phyloP scores from a whole-genome alignment of 371 early-diverging fungal species.

The Actinomortierella wolfii region DNA sequence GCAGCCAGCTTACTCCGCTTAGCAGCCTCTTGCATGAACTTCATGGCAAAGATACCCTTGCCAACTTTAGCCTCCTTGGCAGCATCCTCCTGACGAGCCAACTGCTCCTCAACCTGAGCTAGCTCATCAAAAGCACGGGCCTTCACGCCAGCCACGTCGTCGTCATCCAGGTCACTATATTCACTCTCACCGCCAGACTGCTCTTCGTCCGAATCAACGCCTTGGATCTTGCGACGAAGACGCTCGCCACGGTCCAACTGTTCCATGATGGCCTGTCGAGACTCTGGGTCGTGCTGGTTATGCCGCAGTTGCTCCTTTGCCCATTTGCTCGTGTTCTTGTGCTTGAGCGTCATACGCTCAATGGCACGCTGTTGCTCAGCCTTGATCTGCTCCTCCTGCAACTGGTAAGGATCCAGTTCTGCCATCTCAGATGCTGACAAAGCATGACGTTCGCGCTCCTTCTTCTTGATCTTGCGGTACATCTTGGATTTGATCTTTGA shows the following conservation, averaged over 20 bases:
- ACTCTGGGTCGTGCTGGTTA: slow-evolving; percentile 70
- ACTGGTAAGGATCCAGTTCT: slow-evolving; percentile 78
- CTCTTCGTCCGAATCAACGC: slow-evolving; percentile 60
- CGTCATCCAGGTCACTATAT: slow-evolving; percentile 51
- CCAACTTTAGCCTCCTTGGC: slow-evolving; percentile 59
- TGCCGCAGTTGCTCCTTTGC: slow-evolving; percentile 79
- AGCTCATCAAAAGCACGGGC: slow-evolving; percentile 51
- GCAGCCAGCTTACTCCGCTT: slow-evolving; percentile 57
- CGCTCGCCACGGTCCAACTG: slow-evolving; percentile 85
- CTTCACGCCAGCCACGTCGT: slow-evolving; percentile 46
- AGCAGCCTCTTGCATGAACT: slow-evolving; percentile 92
- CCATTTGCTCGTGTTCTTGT: slow-evolving; percentile 96
- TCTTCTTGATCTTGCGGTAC: slow-evolving; percentile 83
- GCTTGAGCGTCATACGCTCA: slow-evolving; percentile 93
- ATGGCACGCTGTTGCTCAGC: slow-evolving; percentile 81
- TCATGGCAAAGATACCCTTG: slow-evolving; percentile 93
- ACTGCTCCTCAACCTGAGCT: slow-evolving; percentile 50
- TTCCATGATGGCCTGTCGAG: slow-evolving; percentile 84
- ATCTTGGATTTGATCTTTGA: slow-evolving; percentile 97
- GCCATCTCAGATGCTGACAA: slow-evolving; percentile 58
- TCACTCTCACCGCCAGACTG: slow-evolving; percentile 59
- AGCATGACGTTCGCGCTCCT: slow-evolving; percentile 63
- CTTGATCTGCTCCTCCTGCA: slow-evolving; percentile 63
- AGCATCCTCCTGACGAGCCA: slow-evolving; percentile 44
- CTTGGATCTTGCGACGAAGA: slow-evolving; percentile 83